Conservation (phyloP, 805 yeast species). For the Starmerella riodocensis region DNA sequence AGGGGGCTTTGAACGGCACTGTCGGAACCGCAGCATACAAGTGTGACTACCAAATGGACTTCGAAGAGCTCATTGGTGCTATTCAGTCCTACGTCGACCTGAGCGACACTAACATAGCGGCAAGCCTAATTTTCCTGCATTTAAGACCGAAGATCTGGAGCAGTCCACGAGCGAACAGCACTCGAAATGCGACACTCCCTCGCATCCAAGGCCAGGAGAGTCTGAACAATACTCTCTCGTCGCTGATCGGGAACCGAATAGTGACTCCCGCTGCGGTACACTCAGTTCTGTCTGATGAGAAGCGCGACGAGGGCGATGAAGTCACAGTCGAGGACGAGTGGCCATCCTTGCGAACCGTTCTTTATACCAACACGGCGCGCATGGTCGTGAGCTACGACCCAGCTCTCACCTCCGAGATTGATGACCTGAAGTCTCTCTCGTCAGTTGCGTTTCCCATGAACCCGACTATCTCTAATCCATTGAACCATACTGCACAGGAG, state of each 20-base stretch:
- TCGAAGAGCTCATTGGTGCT: slow-evolving; percentile 12
- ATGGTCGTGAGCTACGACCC: slow-evolving; percentile 9
- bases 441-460: slow-evolving; percentile 8
- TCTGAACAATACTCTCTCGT: slow-evolving; percentile 2
- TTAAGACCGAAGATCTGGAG: slow-evolving; percentile 22
- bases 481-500: slow-evolving; percentile 1
- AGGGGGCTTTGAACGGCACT: neutral
- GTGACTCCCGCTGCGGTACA: slow-evolving; percentile 11
- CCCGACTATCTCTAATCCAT: slow-evolving; percentile 7
- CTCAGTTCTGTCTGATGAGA: neutral
- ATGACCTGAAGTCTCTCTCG: slow-evolving; percentile 1
- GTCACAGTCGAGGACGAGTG: slow-evolving; percentile 7
- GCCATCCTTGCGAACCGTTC: slow-evolving; percentile 16
- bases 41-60: slow-evolving; percentile 17
- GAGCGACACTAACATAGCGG: slow-evolving; percentile 37
- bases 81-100: slow-evolving; percentile 28
- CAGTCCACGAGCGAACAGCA: neutral
- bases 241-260: slow-evolving; percentile 9
- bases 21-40: too few species aligned
- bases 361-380: slow-evolving; percentile 13
- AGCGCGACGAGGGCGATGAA: neutral
- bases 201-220: slow-evolving; percentile 1
- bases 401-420: neutral
- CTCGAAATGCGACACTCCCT: neutral
- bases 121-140: slow-evolving; percentile 34